Conservation (phyloP, 768 basidiomycete genomes). For the Phallus indusiatus region DNA sequence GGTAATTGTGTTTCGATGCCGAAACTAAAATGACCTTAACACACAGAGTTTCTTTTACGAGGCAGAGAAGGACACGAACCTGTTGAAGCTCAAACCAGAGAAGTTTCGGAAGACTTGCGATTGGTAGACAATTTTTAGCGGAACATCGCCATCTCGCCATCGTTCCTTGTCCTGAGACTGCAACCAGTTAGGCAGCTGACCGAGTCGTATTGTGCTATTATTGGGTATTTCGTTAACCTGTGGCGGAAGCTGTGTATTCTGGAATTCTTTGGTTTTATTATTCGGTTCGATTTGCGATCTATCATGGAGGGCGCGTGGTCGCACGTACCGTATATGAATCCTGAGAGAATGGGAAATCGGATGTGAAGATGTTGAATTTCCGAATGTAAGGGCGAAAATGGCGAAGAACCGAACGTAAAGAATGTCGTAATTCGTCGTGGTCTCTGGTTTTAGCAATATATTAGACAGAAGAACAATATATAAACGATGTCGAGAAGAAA, state of each 20-base stretch:
- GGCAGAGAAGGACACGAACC: constrained; percentile 13
- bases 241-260: not conserved
- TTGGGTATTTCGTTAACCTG: constrained; percentile 13
- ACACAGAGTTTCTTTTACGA: not conserved
- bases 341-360: constrained; percentile 18
- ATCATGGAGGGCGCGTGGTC: not conserved
- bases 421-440: constrained; percentile 29
- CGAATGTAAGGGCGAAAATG: constrained; percentile 20
- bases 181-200: constrained; percentile 33
- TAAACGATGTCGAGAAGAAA: too few species aligned
- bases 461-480: not conserved
- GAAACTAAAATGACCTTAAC: constrained; percentile 13
- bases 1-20: constrained; percentile 16
- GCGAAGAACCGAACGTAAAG: constrained; percentile 24
- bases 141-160: constrained; percentile 21
- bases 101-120: constrained; percentile 18
- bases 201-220: constrained; percentile 17
- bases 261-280: not conserved
- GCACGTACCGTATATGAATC: not conserved
- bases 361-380: constrained; percentile 25
- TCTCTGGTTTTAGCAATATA: constrained; percentile 16
- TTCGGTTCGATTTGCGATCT: not conserved
- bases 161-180: constrained; percentile 15
- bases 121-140: constrained; percentile 25
- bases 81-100: constrained; percentile 22